A percentile compares a stretch with the other conserved stretches of the same genome.
phyloP scores from a whole-genome alignment of 257 asterid species.

The Oldenlandia corymbosa region DNA sequence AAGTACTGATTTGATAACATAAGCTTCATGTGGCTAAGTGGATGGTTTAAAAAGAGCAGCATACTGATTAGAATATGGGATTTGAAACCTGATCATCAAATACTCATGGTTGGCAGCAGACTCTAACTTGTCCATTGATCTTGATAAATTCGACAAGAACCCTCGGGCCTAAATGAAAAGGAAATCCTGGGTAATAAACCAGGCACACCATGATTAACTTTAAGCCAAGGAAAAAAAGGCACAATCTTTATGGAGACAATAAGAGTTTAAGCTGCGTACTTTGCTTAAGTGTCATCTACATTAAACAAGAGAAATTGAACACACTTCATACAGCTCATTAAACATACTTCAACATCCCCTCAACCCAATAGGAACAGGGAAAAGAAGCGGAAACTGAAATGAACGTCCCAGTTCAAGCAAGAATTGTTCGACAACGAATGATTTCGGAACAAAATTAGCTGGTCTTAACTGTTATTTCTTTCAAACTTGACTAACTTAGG shows the following conservation, averaged over 20 bases:
- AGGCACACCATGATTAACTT: not conserved
- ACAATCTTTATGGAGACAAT: not conserved
- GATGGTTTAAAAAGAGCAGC: not conserved
- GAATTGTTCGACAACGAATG: no score
- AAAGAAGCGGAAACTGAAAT: no score
- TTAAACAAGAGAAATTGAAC: not conserved
- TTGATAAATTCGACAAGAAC: not conserved
- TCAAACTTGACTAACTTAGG: no score
- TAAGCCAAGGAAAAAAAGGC: not conserved
- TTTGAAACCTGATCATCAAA: not conserved
- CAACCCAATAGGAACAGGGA: no score
- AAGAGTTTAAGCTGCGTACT: not conserved
- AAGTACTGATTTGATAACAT: not conserved
- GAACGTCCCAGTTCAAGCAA: no score
- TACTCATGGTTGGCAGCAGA: not conserved
- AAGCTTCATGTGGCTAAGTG: not conserved
- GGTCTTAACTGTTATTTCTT: no score
- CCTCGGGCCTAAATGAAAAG: not conserved
- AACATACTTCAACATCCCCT: no score
- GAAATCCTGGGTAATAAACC: not conserved
- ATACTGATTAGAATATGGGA: not conserved
- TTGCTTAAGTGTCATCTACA: not conserved
- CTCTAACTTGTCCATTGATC: not conserved
- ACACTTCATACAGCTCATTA: not conserved
- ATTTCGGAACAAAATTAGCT: no score